A percentile compares a stretch with the other conserved stretches of the same genome.
These are phyloP conservation scores for Sugiyamaella neomexicana DNA, from an alignment of 1,139 yeast genomes.

Conservation along the genomic window DNA sequence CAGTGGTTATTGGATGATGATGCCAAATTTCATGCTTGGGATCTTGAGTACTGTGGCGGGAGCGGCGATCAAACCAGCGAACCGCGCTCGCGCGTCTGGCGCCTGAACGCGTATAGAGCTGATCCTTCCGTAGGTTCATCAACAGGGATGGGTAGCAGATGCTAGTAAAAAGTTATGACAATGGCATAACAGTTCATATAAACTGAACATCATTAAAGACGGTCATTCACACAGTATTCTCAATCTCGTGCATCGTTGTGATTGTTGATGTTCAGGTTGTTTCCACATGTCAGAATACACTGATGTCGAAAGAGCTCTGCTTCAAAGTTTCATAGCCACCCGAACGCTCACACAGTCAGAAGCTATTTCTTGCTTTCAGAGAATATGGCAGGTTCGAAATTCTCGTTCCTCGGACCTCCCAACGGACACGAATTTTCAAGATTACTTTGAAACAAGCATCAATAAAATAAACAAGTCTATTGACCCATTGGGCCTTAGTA, in stretches of 20 bases:
- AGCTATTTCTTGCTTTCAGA: constrained; percentile 10
- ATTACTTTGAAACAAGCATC: constrained; percentile 12
- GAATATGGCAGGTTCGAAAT: constrained; percentile 5
- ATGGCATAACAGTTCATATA: no score
- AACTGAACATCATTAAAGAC: no score
- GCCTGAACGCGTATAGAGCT: neutral
- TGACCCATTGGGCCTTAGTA: constrained; percentile 29
- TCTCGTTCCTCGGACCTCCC: no score
- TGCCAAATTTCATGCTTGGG: constrained; percentile 5
- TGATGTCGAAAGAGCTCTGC: constrained; percentile 17
- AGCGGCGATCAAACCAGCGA: neutral
- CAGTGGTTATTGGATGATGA: neutral
- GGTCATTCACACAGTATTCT: no score
- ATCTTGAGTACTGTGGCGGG: neutral
- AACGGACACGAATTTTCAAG: neutral
- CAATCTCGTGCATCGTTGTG: no score
- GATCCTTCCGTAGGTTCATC: neutral
- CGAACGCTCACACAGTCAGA: constrained; percentile 16
- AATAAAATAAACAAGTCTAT: constrained; percentile 19
- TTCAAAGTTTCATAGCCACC: constrained; percentile 18
- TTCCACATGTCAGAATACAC: neutral
- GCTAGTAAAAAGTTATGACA: neutral
- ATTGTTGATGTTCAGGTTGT: neutral
- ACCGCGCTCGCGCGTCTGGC: neutral
- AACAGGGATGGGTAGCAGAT: neutral